Percentiles rank a stretch among this genome's conserved stretches.
Evolutionary conservation across 441 rosid species (phyloP).

Genomic region (Adansonia grandidieri): DNA sequence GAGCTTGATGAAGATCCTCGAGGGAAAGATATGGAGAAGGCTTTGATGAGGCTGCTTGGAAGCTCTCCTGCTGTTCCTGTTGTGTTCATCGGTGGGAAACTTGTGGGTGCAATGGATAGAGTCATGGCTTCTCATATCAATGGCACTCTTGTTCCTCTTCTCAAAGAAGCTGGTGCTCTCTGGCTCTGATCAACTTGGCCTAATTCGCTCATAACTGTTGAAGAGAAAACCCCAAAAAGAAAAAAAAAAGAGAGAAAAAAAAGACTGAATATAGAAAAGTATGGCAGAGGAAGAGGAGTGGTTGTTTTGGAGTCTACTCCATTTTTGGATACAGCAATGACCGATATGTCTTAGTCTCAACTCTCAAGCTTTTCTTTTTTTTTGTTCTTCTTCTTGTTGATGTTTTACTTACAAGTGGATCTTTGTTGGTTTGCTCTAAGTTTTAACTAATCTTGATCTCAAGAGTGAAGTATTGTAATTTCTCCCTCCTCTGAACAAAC

Average conservation of each 20-base stretch:
- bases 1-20: conserved; percentile 73
- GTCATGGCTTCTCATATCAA: conserved; percentile 80
- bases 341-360: not conserved
- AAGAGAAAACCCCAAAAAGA: not conserved
- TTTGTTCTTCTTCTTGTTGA: not conserved
- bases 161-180: conserved; percentile 70
- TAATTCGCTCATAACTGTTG: not conserved
- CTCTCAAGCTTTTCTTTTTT: not conserved
- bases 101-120: conserved; percentile 69
- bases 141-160: conserved; percentile 74
- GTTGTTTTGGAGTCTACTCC: conserved; percentile 32
- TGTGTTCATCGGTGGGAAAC: conserved; percentile 72
- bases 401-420: not conserved
- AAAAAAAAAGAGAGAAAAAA: not conserved
- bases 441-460: conserved; percentile 22
- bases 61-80: conserved; percentile 56
- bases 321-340: conserved; percentile 23
- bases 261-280: conserved; percentile 8
- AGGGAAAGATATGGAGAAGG: conserved; percentile 57
- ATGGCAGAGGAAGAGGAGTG: conserved; percentile 49
- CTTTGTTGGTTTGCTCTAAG: conserved; percentile 26
- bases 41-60: conserved; percentile 55
- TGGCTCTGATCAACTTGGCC: conserved; percentile 49
- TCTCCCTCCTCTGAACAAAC: conserved; percentile 45
- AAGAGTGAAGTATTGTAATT: conserved; percentile 28